These are phyloP conservation scores for Citrus maxima DNA, from an alignment of 345 rosid species.

Conservation along the genomic window DNA sequence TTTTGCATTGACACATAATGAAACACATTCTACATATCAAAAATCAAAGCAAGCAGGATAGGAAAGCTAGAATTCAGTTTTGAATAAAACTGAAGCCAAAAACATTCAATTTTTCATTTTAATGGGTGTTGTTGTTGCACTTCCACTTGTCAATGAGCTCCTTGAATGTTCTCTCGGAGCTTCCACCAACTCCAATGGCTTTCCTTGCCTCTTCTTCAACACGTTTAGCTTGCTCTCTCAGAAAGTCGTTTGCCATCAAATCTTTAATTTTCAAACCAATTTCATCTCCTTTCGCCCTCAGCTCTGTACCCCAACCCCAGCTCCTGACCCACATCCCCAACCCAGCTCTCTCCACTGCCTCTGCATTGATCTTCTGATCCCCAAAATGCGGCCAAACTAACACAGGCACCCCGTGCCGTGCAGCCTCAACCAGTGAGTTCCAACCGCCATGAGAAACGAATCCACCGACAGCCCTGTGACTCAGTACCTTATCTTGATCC, in stretches of 20 bases:
- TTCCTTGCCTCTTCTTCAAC: constrained; percentile 32
- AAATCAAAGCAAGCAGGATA: not conserved
- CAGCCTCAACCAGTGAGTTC: constrained; percentile 50
- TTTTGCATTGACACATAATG: not conserved
- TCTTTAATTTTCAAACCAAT: constrained; percentile 27
- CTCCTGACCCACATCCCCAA: constrained; percentile 28
- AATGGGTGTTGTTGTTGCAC: not conserved
- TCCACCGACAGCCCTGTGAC: constrained; percentile 35
- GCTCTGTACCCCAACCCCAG: constrained; percentile 30
- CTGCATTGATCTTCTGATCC: constrained; percentile 44
- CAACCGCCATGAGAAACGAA: constrained; percentile 39
- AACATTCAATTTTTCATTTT: not conserved
- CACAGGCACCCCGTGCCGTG: constrained; percentile 32
- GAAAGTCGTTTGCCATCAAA: constrained; percentile 27
- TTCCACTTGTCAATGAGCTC: constrained; percentile 9
- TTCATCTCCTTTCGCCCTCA: constrained; percentile 32
- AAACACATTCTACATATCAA: not conserved
- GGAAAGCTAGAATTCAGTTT: not conserved
- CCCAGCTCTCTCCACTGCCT: constrained; percentile 24
- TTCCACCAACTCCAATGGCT: constrained; percentile 29
- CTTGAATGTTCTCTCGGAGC: constrained; percentile 1
- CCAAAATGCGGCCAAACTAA: constrained; percentile 46
- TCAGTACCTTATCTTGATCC: constrained; percentile 34
- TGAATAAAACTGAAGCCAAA: not conserved
- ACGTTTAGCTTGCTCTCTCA: constrained; percentile 19